A percentile compares a stretch with the other conserved stretches of the same genome.
Evolutionary conservation across 148 eudicot genomes (phyloP).

Genomic region (Oxyria digyna): DNA sequence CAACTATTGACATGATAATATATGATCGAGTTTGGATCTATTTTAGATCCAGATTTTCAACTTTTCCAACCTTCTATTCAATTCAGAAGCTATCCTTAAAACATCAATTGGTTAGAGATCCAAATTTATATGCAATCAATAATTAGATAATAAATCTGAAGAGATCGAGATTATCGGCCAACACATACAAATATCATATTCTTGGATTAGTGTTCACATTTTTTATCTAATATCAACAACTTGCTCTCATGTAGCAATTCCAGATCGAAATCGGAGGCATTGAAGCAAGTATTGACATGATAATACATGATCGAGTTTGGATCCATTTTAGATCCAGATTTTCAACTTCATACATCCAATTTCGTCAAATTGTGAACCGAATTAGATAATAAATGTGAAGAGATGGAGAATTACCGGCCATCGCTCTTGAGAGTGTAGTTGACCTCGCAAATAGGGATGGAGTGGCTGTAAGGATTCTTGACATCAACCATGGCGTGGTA

Average conservation of each 20-base stretch:
- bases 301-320: no score
- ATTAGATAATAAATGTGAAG: neutral
- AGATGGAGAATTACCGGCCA: constrained; percentile 26
- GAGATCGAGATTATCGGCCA: no score
- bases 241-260: no score
- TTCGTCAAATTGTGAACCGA: no score
- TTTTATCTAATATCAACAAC: no score
- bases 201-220: no score
- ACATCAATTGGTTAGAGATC: no score
- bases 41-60: neutral
- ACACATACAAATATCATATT: no score
- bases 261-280: neutral
- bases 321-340: no score
- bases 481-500: constrained; percentile 43
- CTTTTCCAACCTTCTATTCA: neutral
- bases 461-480: constrained; percentile 44
- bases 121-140: neutral
- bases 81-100: neutral
- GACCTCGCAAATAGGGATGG: constrained; percentile 59
- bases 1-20: neutral
- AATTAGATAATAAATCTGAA: no score
- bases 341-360: no score
- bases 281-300: no score
- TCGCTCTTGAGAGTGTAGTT: constrained; percentile 40
- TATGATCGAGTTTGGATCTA: neutral